A percentile compares a stretch with the other conserved stretches of the same genome.
Evolutionary conservation across 2,329 filamentous ascomycete species (phyloP).

Genomic region (Penicillium corylophilum): DNA sequence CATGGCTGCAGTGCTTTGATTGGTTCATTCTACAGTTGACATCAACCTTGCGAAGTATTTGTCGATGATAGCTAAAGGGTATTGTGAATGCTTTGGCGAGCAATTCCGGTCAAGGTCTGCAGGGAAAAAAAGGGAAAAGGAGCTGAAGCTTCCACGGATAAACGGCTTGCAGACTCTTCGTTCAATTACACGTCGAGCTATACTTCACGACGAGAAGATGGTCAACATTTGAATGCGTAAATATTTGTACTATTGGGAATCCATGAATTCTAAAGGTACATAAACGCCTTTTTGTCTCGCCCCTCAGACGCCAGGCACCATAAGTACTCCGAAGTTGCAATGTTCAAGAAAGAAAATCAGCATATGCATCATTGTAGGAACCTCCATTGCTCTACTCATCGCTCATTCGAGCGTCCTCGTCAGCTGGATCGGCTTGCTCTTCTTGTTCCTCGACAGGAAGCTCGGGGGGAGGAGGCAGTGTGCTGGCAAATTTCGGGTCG

Average conservation of each 20-base stretch:
- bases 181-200: neutral
- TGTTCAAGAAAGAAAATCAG: neutral
- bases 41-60: too few species aligned
- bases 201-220: neutral
- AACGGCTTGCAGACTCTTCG: too few species aligned
- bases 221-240: neutral
- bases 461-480: slow-evolving; percentile 35
- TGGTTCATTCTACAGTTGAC: neutral
- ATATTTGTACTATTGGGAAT: slow-evolving; percentile 1
- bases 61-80: too few species aligned
- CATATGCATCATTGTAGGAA: neutral
- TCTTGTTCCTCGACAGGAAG: slow-evolving; percentile 16
- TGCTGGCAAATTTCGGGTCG: slow-evolving; percentile 44
- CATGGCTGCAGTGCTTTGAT: neutral
- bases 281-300: neutral
- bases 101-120: neutral
- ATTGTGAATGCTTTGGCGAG: neutral
- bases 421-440: slow-evolving; percentile 1
- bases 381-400: slow-evolving; percentile 13
- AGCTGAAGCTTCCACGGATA: too few species aligned
- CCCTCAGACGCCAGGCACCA: neutral
- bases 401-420: slow-evolving; percentile 27
- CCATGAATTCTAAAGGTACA: slow-evolving; percentile 4
- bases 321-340: neutral
- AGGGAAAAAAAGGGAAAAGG: neutral